Base-by-base conservation (phyloP, 768 basidiomycete species). In the Mycena vulgaris region DNA sequence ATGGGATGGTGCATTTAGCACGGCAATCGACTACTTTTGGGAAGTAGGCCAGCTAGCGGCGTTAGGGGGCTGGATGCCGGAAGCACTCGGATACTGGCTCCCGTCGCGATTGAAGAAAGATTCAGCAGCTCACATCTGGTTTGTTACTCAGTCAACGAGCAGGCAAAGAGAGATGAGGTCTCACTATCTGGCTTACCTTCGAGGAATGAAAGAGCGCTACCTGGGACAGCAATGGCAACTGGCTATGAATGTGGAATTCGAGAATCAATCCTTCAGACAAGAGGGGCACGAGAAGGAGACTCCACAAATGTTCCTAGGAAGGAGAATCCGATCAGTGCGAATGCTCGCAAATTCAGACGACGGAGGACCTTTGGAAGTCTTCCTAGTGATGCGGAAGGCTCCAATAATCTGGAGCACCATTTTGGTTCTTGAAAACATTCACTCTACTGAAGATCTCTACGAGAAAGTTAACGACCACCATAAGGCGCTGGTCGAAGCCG, bases 211-310 rank as follows among this genome's bases (percentile, higher is more conserved):
- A 35, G 55, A 56, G n/a, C 17, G 48, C 0, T 68, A 16, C n/a
- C 28, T 68, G 0, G 66, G 66, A 1, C 13, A 51, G 10, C 23
- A n/a, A 23, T 68, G 66, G 66, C 31, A 58, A 3, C 8, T 37
- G 2, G 37, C 9, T 0, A 61, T 55, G 59, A 56, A 68, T 9
- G 5, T 35, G 6, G 8, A 19, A 11, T 58, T 61, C n/a, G 40
- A 59, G 21, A 5, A 25, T 0, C 66, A 68, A 16, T 4, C 45
- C 1, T 68, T 68, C 23, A 11, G 66, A 0, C 66, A 68, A 23
- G 28, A 48, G 10, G 66, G 57, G 11, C 56, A 49, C 45, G 57
- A 58, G 33, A 8, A 39, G n/a, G n/a, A n/a, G n/a, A n/a, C n/a
- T n/a, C 39, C 39, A 11, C 39, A 39, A 16, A 16, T 3, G 3